Percentiles rank a stretch among this genome's conserved stretches.
Conservation (phyloP, 1,284 basidiomycete species). For the Ceratobasidium papillatum region DNA sequence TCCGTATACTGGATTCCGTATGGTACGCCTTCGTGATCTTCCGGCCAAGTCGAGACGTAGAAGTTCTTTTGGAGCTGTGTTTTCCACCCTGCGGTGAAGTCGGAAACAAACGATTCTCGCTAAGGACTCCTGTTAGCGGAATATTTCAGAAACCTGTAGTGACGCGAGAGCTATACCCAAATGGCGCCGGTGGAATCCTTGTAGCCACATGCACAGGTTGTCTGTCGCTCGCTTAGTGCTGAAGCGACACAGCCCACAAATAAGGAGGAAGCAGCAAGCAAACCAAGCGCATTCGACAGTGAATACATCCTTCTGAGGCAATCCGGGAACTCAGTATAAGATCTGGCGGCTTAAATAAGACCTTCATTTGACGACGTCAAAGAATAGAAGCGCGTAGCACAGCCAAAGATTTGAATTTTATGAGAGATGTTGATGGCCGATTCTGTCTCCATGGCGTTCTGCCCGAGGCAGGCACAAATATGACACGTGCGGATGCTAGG, state of each 20-base stretch:
- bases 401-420: too few relatives aligned
- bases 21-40: not conserved
- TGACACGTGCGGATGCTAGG: too few relatives aligned
- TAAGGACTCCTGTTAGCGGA: too few relatives aligned
- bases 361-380: too few relatives aligned
- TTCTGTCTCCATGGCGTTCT: too few relatives aligned
- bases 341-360: too few relatives aligned
- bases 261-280: not conserved
- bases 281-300: not conserved
- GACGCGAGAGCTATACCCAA: slow-evolving; percentile 39
- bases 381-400: too few relatives aligned
- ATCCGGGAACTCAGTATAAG: too few relatives aligned
- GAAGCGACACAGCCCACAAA: not conserved
- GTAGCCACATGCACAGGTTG: slow-evolving; percentile 43
- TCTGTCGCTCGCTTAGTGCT: slow-evolving; percentile 13
- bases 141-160: too few relatives aligned
- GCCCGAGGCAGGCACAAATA: too few relatives aligned
- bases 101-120: slow-evolving; percentile 40
- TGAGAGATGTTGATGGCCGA: too few relatives aligned
- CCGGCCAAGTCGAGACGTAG: not conserved
- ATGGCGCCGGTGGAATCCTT: slow-evolving; percentile 41
- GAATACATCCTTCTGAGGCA: not conserved
- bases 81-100: slow-evolving; percentile 39
- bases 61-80: not conserved
- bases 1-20: slow-evolving; percentile 16